Base-by-base conservation (phyloP, 2,329 filamentous ascomycete species). In the Colletotrichum sp. region DNA sequence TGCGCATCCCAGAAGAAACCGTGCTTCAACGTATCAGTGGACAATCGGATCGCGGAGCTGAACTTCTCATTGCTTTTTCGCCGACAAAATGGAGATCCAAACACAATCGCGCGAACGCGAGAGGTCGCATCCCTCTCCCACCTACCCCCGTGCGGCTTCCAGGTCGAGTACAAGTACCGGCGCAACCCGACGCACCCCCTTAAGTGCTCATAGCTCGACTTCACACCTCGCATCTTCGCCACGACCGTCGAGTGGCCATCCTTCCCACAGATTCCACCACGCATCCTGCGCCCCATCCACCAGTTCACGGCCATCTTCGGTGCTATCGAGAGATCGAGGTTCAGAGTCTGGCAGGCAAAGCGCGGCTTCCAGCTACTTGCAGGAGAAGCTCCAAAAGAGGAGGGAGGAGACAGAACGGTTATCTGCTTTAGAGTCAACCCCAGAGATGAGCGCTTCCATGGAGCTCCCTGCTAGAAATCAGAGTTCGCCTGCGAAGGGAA, bases 361-460 rank as follows among this genome's bases (percentile, higher is more conserved):
- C 30, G 84, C 85, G 1, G 82, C 88, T 16, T 92, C 90, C 0
- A 87, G 84, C 18, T 89, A 91, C 67, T 83, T 92, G 4, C 90
- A 91, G 63, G 90, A 92, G 79, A 89, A 86, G 76, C 82, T 92
- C n/a, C 87, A 77, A 64, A 87, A 90, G 78, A 87, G 90, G 39
- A 87, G 83, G 69, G 85, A 86, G 0, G 90, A 91, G 78, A 86
- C 84, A 65, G 88, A 90, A 55, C 86, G 87, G 62, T 79, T 79
- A 4, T 72, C 83, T 21, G 82, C 85, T 5, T 84, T 85, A 24
- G 83, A 83, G 34, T 78, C 83, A 13, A 84, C 84, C 68, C 82
- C 83, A 8, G 86, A 87, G 26, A 82, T 87, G 78, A 84, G 82
- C 63, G 81, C 83, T 1, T 86, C 86, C 0, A 78, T 83, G 7